Base-by-base conservation (phyloP, 2,329 filamentous ascomycete genomes). In the Paracoccidioides brasiliensis region DNA sequence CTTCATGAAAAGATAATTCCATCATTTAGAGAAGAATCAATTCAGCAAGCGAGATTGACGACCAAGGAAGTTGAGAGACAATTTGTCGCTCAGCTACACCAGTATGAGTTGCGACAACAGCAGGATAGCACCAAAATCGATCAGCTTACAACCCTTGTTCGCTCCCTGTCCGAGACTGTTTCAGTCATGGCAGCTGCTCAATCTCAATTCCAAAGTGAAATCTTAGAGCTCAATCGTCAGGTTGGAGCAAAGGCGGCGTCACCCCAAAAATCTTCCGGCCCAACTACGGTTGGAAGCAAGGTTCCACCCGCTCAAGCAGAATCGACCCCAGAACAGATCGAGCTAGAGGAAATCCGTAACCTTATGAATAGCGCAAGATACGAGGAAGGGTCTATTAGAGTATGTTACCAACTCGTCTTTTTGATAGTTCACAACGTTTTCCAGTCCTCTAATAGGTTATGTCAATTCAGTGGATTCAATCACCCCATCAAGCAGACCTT, bases 1-100 rank as follows among this genome's bases (percentile, higher is more conserved):
- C 70, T 91, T 41, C 77, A 81, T 44, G 78, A 78, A 57, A 79
- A 79, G 35, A 76, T 93, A n/a, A 74, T 80, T 1, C 84, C 87
- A 1, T 75, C 81, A 9, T 78, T 91, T 60, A 80, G 80, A 52
- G 79, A 78, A 53, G 75, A 89, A 60, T 78, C 85, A 12, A 75
- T 79, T 46, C 80, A 84, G 60, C 78, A 84, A 22, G 81, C 85
- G 9, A 81, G 88, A 63, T 84, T 83, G 60, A 76, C 88, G 52
- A 78, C 82, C 7, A 75, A 76, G 28, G 84, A 90, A 54, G 76
- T 90, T 51, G 84, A 93, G 65, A 79, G 80, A 51, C 74, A 77
- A 56, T 72, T 81, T 51, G 69, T 70, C 32, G 71, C 74, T 40
- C 77, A 81, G 63, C 67, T 80, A 56, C 75, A 72, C 54, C 72